Evolutionary conservation across 2,329 filamentous ascomycete genomes (phyloP).

Genomic region (Berkeleyomyces rouxiae): DNA sequence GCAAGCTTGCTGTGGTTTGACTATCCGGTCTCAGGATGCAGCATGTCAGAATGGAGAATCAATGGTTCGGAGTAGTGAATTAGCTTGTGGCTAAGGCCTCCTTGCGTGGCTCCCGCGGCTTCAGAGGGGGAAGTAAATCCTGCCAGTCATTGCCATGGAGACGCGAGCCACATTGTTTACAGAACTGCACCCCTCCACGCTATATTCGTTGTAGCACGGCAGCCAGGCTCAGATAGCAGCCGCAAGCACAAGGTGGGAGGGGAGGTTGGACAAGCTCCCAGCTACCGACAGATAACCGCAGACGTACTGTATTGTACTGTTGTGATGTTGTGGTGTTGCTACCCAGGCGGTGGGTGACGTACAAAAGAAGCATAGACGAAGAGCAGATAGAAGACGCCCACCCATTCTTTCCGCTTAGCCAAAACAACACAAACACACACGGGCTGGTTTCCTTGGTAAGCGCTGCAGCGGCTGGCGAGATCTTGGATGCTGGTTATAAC

Average conservation of each 20-base stretch:
- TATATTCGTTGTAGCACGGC: not conserved
- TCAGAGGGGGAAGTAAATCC: not conserved
- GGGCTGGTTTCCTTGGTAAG: not conserved
- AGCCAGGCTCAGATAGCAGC: not conserved
- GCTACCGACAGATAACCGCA: too few species aligned
- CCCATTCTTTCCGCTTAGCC: not conserved
- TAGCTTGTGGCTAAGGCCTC: not conserved
- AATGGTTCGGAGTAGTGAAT: not conserved
- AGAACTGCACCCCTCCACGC: not conserved
- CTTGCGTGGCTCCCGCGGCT: not conserved
- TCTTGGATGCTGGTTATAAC: not conserved
- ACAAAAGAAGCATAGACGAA: not conserved
- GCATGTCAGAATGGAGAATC: not conserved
- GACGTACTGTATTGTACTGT: not conserved
- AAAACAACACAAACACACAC: not conserved
- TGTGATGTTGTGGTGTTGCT: not conserved
- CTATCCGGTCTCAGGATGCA: not conserved
- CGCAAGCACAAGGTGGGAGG: not conserved
- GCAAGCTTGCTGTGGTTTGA: not conserved
- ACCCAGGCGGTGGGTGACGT: not conserved
- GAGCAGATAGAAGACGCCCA: not conserved
- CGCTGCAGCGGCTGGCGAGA: not conserved
- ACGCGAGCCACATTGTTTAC: constrained; percentile 5
- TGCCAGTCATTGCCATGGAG: constrained; percentile 4
- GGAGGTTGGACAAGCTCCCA: too few species aligned